Base-by-base conservation (phyloP, 306 rosid species). In the Quercus parvula region DNA sequence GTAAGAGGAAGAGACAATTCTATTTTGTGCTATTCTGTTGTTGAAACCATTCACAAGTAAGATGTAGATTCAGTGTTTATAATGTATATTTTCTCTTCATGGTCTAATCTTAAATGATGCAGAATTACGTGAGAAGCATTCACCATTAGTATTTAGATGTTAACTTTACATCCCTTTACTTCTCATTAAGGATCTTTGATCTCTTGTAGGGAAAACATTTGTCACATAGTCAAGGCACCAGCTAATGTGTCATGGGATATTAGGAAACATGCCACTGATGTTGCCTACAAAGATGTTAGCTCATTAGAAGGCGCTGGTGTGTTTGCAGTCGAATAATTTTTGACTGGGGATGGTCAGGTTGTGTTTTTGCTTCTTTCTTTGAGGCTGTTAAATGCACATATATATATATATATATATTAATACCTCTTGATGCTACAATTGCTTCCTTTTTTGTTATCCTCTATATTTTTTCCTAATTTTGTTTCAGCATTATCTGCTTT, bases 21-120 rank as follows among this genome's bases (percentile, higher is more conserved):
- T 25, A 87, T 91, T 81, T 64, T 82, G 56, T 91, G 96, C 85
- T 95, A 90, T 80, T 92, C 99, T 49, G 94, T 89, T 41, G 98
- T 95, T 77, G 98, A 93, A 90, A 93, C 98, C 75, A 89, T 93
- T 82, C 99, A 95, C 89, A 93, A 86, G 99, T 92, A 95, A 88
- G 80, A 61, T 83, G 80, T 72, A 56, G 30, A 55, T 66, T 67
- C 58, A 2, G 18, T 51, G 70, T 81, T 59, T 15, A 17, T 25
- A 28, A 25, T 79, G 27, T 13, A 38, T 56, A 58, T 71, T 24
- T 71, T 25, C 75, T 57, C 64, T 18, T 41, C 17, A 54, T 55
- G 63, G 4, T 73, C 46, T 67, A 2, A 19, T 56, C 62, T 30
- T 41, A 3, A 10, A 38, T 12, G 5, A 7, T 25, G 5, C 13